Percentiles rank a stretch among this genome's conserved stretches.
Evolutionary conservation across 306 rosid genomes (phyloP).

Genomic region (Quercus ilex): DNA sequence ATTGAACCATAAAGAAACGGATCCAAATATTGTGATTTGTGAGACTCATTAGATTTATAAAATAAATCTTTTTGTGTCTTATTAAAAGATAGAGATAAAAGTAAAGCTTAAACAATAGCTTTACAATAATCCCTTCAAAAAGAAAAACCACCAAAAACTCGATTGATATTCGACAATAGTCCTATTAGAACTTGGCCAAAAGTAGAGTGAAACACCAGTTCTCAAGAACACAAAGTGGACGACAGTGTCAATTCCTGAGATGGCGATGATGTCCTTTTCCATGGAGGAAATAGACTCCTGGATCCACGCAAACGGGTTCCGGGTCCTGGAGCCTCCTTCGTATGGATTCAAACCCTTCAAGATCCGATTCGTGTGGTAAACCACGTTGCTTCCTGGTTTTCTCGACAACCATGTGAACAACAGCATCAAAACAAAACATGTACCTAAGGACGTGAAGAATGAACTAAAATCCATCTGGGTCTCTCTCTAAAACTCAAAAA

Average conservation of each 20-base stretch:
- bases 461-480: conserved; percentile 73
- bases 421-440: conserved; percentile 74
- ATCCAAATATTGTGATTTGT: too few species aligned
- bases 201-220: conserved; percentile 50
- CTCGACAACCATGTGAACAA: conserved; percentile 51
- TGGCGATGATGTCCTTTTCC: conserved; percentile 56
- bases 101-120: not conserved
- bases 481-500: not conserved
- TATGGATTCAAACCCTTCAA: conserved; percentile 66
- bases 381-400: conserved; percentile 71
- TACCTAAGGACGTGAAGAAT: conserved; percentile 77
- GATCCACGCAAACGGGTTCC: conserved; percentile 82
- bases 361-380: conserved; percentile 86
- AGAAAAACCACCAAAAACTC: not conserved
- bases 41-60: too few species aligned
- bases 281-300: conserved; percentile 59
- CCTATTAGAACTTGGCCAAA: not conserved
- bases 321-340: conserved; percentile 39
- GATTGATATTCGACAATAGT: too few species aligned
- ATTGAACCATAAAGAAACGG: too few species aligned
- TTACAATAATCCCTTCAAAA: not conserved
- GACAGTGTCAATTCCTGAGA: conserved; percentile 86
- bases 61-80: too few species aligned
- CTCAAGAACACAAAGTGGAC: conserved; percentile 78
- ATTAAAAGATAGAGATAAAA: too few species aligned